phyloP scores from a whole-genome alignment of 805 yeast genomes.

The Candida montana region DNA sequence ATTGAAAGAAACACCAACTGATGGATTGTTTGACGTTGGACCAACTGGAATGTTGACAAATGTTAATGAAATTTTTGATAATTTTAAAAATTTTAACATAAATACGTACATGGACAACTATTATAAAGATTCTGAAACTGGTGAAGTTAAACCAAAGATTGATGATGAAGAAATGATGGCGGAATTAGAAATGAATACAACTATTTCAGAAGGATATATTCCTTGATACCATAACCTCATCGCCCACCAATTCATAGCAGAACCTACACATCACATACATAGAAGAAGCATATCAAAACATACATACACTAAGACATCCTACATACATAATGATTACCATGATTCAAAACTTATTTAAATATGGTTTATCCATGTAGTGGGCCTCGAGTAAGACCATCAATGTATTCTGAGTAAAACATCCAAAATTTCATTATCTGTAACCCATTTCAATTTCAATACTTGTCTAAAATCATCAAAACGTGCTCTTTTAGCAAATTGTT shows the following conservation, averaged over 20 bases:
- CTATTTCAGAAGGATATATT: slow-evolving; percentile 10
- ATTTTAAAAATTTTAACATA: slow-evolving; percentile 30
- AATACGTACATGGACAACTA: neutral
- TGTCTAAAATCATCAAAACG: slow-evolving; percentile 25
- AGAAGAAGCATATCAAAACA: no score
- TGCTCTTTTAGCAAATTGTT: slow-evolving; percentile 27
- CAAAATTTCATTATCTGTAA: slow-evolving; percentile 30
- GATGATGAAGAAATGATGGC: slow-evolving; percentile 2
- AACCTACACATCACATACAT: no score
- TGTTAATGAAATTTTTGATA: slow-evolving; percentile 53
- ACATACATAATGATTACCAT: no score
- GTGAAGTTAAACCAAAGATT: neutral
- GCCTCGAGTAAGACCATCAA: neutral
- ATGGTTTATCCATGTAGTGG: no score
- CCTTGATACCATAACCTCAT: neutral
- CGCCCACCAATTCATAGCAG: neutral
- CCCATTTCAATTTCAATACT: slow-evolving; percentile 13
- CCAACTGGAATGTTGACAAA: slow-evolving; percentile 69
- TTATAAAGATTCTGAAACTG: neutral
- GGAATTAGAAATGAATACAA: slow-evolving; percentile 2
- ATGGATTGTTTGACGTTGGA: slow-evolving; percentile 46
- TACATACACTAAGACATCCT: no score
- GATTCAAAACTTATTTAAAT: no score
- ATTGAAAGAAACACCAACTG: slow-evolving; percentile 28
- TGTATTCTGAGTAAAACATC: slow-evolving; percentile 32